Evolutionary conservation across 164 flowering plant genomes (phyloP), one percentile per base, ranked within the genome.

Genomic region (Chimonanthus praecox): DNA sequence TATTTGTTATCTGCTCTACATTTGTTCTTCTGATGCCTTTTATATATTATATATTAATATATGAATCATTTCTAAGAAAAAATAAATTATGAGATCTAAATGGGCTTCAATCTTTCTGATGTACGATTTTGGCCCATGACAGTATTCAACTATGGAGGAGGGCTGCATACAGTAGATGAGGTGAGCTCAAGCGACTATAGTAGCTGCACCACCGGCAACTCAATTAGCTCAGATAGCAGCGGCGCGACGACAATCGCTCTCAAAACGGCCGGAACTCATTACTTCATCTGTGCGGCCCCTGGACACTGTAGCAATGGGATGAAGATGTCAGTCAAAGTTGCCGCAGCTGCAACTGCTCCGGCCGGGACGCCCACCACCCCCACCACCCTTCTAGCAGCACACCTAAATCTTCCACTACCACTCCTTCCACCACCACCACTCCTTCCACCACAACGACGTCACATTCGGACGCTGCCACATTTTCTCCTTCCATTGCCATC

Each of bases 301-400:
- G 82, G 87, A 4, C 92, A 88, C 58, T 88, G 90, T 47, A 16
- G 63, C 16, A 49, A 71, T 7, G 92, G 92, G 33, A 84, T 84
- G 92, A 88, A 88, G 80, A 74, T 88, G 46, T 69, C 87, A 4
- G 85, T 85, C 18, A 76, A 49, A 1, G 88, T 86, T 2, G 67
- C 5, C 45, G 77, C 9, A 11, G 78, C 47, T 46, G 49, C 69
- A 33, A 48, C 49, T 33, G 45, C 44, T 3, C 8, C 78, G 2
- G 3, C 82, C 46, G 43, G 72, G 51, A 44, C 78, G 2, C 50
- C 73, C 11, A 63, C 69, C 11, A 58, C 78, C 21, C 21, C 21
- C 21, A 20, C 21, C 21, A 20, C 4, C 49, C 79, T 13, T 6
- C 75, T 33, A 10, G 5, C 20, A 13, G 50, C 50, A 58, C 67